Conservation (phyloP, 83 land plant genomes). For the Larix sibirica region DNA sequence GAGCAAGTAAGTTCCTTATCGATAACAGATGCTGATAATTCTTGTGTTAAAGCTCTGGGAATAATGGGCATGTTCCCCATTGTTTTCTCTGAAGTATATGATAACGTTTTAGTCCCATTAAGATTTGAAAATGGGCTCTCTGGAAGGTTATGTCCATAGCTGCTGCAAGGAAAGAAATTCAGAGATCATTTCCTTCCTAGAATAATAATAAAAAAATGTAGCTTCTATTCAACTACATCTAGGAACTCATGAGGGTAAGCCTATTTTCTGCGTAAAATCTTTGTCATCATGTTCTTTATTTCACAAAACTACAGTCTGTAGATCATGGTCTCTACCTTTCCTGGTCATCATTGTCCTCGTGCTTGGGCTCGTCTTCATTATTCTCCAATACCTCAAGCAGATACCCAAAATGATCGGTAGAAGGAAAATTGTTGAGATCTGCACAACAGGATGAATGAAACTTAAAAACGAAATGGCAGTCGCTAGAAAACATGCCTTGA, state of each 20-base stretch:
- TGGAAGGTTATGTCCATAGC: slow-evolving; percentile 14
- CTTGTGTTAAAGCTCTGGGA: neutral
- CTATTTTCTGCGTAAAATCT: neutral
- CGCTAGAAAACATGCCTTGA: neutral
- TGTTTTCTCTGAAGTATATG: neutral
- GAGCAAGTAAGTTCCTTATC: slow-evolving; percentile 9
- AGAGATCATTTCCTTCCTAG: neutral
- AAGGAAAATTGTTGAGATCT: slow-evolving; percentile 5
- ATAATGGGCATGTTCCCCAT: neutral
- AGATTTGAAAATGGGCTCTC: slow-evolving; percentile 15
- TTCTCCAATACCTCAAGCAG: slow-evolving; percentile 15
- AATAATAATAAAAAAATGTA: neutral
- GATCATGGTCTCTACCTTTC: slow-evolving; percentile 3
- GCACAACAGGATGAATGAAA: neutral
- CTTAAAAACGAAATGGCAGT: neutral
- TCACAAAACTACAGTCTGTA: neutral
- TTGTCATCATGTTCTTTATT: neutral
- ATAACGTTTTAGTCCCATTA: neutral
- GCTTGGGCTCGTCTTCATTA: slow-evolving; percentile 4
- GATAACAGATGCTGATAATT: neutral
- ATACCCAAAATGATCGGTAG: slow-evolving; percentile 10
- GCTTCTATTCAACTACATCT: neutral
- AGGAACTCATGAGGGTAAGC: neutral
- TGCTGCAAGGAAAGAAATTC: slow-evolving; percentile 1
- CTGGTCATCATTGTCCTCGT: slow-evolving; percentile 1